Conservation (phyloP, 1,284 basidiomycete genomes). For the Pholiota adiposa region DNA sequence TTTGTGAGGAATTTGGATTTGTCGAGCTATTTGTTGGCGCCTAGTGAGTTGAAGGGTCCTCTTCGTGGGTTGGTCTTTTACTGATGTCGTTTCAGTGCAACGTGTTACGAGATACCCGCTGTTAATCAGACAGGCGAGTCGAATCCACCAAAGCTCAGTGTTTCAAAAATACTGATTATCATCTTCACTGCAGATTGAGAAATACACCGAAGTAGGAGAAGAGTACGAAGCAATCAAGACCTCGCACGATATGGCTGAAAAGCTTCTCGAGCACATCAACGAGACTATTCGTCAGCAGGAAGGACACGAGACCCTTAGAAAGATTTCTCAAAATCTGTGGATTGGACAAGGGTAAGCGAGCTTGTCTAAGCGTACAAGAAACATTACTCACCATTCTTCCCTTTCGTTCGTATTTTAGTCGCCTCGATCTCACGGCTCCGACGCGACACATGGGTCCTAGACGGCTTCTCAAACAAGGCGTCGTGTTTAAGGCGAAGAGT, state of each 20-base stretch:
- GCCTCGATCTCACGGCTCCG: slow-evolving; percentile 88
- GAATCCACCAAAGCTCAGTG: background rate
- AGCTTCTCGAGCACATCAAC: slow-evolving; percentile 82
- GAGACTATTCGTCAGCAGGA: slow-evolving; percentile 90
- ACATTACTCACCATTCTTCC: background rate
- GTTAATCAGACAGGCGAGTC: slow-evolving; percentile 74
- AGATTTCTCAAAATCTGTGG: slow-evolving; percentile 81
- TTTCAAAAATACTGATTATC: background rate
- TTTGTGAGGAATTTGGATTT: slow-evolving; percentile 84
- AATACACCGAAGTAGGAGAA: slow-evolving; percentile 72
- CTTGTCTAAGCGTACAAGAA: too few species aligned
- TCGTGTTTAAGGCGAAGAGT: slow-evolving; percentile 82
- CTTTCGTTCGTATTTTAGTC: slow-evolving; percentile 46
- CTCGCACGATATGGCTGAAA: slow-evolving; percentile 71
- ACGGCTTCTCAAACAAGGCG: slow-evolving; percentile 79
- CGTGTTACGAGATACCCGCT: slow-evolving; percentile 92
- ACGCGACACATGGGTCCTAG: slow-evolving; percentile 82
- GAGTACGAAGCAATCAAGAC: slow-evolving; percentile 60
- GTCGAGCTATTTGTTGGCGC: slow-evolving; percentile 88
- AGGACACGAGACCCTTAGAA: slow-evolving; percentile 70
- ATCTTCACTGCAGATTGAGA: slow-evolving; percentile 59
- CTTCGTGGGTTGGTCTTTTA: too few species aligned
- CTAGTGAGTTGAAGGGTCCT: slow-evolving; percentile 70
- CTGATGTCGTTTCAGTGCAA: slow-evolving; percentile 91
- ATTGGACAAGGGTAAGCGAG: slow-evolving; percentile 88